phyloP scores from a whole-genome alignment of 176 grass and related monocot genomes.

The Oryza rufipogon region DNA sequence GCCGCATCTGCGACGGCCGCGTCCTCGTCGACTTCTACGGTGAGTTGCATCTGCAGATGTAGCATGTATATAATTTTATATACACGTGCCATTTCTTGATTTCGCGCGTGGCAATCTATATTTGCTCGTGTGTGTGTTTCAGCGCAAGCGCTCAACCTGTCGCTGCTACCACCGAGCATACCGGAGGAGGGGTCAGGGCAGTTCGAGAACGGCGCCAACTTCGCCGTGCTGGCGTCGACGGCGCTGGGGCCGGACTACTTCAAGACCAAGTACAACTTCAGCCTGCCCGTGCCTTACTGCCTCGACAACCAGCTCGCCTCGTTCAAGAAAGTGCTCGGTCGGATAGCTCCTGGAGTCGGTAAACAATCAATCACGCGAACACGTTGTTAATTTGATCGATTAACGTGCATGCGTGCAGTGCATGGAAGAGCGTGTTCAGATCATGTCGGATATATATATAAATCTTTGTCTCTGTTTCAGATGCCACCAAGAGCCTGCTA shows the following conservation, averaged over 20 bases:
- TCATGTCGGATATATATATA: neutral
- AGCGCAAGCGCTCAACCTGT: slow-evolving; percentile 60
- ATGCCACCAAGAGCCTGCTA: slow-evolving; percentile 21
- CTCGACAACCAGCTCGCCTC: slow-evolving; percentile 40
- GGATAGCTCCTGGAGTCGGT: slow-evolving; percentile 48
- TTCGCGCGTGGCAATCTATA: neutral
- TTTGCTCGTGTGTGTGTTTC: neutral
- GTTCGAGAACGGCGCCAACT: slow-evolving; percentile 62
- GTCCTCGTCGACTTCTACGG: slow-evolving; percentile 63
- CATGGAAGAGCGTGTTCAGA: neutral
- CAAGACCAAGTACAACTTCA: neutral
- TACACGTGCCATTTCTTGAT: neutral
- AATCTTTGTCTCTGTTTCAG: neutral
- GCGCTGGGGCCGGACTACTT: slow-evolving; percentile 47
- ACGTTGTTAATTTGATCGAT: neutral
- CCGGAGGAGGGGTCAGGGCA: slow-evolving; percentile 33
- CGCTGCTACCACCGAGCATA: slow-evolving; percentile 45
- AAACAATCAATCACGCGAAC: neutral
- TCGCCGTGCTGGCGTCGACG: slow-evolving; percentile 45
- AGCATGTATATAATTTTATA: neutral
- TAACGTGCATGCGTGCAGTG: neutral
- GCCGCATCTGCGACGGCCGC: slow-evolving; percentile 58
- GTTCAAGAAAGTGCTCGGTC: slow-evolving; percentile 55
- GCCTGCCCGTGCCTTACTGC: neutral
- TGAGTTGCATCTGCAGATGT: neutral